A percentile compares a stretch with the other conserved stretches of the same genome.
phyloP scores from a whole-genome alignment of 129 eudicot genomes.

The Mikania micrantha region DNA sequence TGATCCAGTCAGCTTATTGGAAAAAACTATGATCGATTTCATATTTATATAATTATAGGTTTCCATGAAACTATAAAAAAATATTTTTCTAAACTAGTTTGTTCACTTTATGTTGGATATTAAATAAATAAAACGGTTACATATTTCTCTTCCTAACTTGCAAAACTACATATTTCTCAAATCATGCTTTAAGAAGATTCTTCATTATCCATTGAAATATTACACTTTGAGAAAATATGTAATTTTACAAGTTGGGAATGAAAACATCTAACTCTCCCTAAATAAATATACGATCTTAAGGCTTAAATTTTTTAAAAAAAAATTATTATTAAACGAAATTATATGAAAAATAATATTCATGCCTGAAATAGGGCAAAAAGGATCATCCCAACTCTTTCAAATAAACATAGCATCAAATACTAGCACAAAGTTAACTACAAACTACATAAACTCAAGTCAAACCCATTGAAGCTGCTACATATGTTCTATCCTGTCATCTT shows the following conservation, averaged over 20 bases:
- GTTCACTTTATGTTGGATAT: neutral
- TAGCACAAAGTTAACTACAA: slow-evolving; percentile 22
- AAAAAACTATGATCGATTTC: neutral
- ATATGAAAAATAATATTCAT: neutral
- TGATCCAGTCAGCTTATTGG: no score
- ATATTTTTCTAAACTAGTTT: neutral
- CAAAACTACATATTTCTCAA: no score
- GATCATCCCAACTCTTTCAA: neutral
- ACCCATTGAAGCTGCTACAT: slow-evolving; percentile 24
- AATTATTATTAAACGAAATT: neutral
- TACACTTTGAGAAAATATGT: no score
- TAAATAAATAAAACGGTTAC: no score
- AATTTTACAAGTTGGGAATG: no score
- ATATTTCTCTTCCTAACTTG: no score
- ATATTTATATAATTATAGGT: neutral
- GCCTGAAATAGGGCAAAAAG: neutral
- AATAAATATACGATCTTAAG: no score
- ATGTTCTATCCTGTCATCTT: slow-evolving; percentile 57
- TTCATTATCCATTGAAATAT: no score
- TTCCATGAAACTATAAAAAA: neutral
- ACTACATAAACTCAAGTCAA: slow-evolving; percentile 17
- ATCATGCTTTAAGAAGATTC: no score
- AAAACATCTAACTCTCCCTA: no score
- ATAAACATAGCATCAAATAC: neutral
- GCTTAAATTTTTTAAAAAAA: neutral